Percentiles rank a stretch among this genome's conserved stretches.
phyloP scores from a whole-genome alignment of 768 basidiomycete genomes.

The Russula olivacea region DNA sequence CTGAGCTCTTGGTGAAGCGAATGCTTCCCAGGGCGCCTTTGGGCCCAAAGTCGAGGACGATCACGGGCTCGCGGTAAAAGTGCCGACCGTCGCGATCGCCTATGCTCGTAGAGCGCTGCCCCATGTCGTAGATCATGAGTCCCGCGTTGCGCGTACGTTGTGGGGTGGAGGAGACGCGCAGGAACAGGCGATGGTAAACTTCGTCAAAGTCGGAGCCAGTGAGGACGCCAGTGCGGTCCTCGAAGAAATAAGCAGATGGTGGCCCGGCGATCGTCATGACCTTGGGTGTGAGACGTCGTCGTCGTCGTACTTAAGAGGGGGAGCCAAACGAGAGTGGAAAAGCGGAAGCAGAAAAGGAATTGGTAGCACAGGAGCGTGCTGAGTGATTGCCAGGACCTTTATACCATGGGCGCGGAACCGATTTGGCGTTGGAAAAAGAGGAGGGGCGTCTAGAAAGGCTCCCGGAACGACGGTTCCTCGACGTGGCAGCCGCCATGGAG shows the following conservation, averaged over 20 bases:
- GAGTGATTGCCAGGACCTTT: constrained; percentile 4
- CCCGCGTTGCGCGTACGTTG: constrained; percentile 26
- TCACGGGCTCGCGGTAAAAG: constrained; percentile 46
- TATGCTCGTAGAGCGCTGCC: constrained; percentile 54
- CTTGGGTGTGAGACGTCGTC: neutral
- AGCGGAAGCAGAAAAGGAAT: neutral
- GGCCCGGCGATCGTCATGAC: constrained; percentile 24
- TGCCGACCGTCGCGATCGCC: constrained; percentile 46
- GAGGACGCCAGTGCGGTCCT: constrained; percentile 58
- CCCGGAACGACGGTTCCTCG: constrained; percentile 4
- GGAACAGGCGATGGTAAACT: constrained; percentile 69
- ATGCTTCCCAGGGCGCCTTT: constrained; percentile 56
- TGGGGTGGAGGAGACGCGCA: constrained; percentile 51
- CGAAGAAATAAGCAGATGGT: constrained; percentile 45
- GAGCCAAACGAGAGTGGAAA: neutral
- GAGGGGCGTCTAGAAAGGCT: constrained; percentile 9
- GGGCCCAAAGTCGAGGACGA: constrained; percentile 54
- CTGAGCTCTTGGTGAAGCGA: constrained; percentile 41
- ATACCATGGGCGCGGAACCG: constrained; percentile 3
- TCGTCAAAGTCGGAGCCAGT: constrained; percentile 65
- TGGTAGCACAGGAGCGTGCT: neutral
- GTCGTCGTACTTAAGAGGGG: neutral
- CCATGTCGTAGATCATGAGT: constrained; percentile 61
- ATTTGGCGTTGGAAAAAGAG: neutral
- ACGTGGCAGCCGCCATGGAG: constrained; percentile 8